Percentiles rank a stretch among this genome's conserved stretches.
Conservation (phyloP, 495 filamentous ascomycete species). For the Tuber microsphaerosporum region DNA sequence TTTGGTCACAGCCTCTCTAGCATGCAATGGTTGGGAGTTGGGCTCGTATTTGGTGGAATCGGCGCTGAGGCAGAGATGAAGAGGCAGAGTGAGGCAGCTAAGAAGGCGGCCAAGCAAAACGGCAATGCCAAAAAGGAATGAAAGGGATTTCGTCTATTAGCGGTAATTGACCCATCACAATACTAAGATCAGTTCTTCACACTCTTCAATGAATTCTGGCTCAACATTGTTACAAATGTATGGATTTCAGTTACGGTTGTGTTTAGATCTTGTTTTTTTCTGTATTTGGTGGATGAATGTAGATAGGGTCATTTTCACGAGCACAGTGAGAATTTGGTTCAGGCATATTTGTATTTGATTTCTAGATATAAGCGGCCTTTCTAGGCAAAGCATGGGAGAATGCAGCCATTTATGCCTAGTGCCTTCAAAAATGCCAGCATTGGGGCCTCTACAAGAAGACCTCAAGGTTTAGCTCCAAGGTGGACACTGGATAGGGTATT, state of each 20-base stretch:
- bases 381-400: not conserved
- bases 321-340: not conserved
- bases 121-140: constrained; percentile 24
- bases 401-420: not conserved
- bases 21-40: constrained; percentile 90
- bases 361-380: not conserved
- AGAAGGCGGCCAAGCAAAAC: constrained; percentile 59
- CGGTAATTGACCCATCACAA: not conserved
- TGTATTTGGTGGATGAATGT: not conserved
- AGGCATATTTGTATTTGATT: not conserved
- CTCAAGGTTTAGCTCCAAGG: constrained; percentile 92
- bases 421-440: not conserved
- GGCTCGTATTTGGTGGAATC: constrained; percentile 88
- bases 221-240: not conserved
- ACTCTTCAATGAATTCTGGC: not conserved
- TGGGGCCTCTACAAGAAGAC: constrained; percentile 63
- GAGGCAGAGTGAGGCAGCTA: constrained; percentile 73
- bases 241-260: not conserved
- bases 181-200: not conserved
- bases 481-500: constrained; percentile 85
- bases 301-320: not conserved
- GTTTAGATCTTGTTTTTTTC: not conserved
- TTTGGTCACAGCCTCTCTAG: constrained; percentile 78
- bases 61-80: constrained; percentile 81
- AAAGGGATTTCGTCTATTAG: not conserved